These are phyloP conservation scores for Saturnispora galanensis DNA, from an alignment of 805 yeast species.

Conservation along the genomic window DNA sequence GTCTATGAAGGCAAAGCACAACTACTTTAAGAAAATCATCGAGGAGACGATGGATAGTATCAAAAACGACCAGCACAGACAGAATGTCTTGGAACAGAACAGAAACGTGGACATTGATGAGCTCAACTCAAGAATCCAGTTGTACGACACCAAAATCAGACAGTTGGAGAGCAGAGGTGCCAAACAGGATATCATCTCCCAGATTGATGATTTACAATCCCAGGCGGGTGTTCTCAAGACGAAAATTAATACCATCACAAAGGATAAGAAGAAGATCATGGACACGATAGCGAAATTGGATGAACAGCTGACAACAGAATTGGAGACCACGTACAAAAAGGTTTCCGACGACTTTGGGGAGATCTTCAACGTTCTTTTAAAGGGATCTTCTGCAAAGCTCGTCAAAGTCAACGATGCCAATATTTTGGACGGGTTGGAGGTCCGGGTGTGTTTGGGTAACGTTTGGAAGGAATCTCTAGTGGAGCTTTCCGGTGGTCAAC, in stretches of 20 bases:
- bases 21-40: constrained; percentile 17
- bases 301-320: constrained; percentile 73
- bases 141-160: constrained; percentile 49
- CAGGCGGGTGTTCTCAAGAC: constrained; percentile 66
- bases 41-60: constrained; percentile 37
- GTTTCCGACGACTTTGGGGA: constrained; percentile 85
- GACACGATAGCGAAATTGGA: constrained; percentile 78
- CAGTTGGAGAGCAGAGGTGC: constrained; percentile 69
- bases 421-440: constrained; percentile 83
- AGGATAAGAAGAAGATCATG: constrained; percentile 81
- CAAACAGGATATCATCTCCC: constrained; percentile 77
- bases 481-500: constrained; percentile 94
- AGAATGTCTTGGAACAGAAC: constrained; percentile 48
- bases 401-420: constrained; percentile 75
- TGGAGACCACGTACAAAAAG: constrained; percentile 75
- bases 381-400: constrained; percentile 82
- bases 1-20: constrained; percentile 28
- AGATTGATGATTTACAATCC: constrained; percentile 86
- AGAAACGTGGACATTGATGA: constrained; percentile 55
- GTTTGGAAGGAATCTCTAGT: constrained; percentile 95
- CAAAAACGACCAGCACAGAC: constrained; percentile 47
- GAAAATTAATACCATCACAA: constrained; percentile 80
- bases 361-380: constrained; percentile 79
- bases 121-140: constrained; percentile 45
- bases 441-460: constrained; percentile 78